Evolutionary conservation across 2,329 filamentous ascomycete genomes (phyloP), one percentile per base, ranked within the genome.

Genomic region (Fusarium sp.): DNA sequence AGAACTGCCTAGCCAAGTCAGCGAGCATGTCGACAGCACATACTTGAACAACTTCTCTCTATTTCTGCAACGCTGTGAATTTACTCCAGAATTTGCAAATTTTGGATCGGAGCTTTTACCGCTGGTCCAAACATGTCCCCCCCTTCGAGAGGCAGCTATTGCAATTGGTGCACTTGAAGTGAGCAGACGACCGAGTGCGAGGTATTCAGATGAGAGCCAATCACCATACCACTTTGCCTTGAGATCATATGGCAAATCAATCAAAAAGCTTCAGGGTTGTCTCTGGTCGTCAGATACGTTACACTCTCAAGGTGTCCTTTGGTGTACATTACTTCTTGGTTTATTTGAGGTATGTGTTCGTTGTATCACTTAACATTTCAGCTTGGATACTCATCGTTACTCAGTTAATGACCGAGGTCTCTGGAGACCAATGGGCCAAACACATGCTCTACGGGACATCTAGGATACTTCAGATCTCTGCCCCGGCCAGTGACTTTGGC

Each of bases 371-470:
- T 10, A 15, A 8, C 13, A 33, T 3, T 8, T 15, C 13, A 15
- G n/a, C 2, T 13, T 3, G 10, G 26, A 9, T 26, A 12, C 55
- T 72, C 21, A 76, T 0, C 1, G 15, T 8, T 8, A 5, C 1
- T 1, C 6, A 77, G 76, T 57, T 77, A 2, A 73, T 77, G 55
- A 66, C 75, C 1, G 68, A 77, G 21, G 43, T 67, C 1, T 71
- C 70, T 4, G 71, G 68, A 8, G 72, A 74, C 1, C 56, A 62
- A 16, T 78, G 74, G 75, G 63, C 66, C 3, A 74, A 59, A 10
- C 76, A 78, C 11, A 76, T 77, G 74, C 20, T 74, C 1, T 72
- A 71, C 35, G 76, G 75, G 12, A 74, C 70, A 8, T 69, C 67
- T 0, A 70, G 39, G 12, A 54, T 77, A 18, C 39, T 77, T 16